phyloP scores from a whole-genome alignment of 2,329 filamentous ascomycete genomes.

The Cadophora luteo-olivacea region DNA sequence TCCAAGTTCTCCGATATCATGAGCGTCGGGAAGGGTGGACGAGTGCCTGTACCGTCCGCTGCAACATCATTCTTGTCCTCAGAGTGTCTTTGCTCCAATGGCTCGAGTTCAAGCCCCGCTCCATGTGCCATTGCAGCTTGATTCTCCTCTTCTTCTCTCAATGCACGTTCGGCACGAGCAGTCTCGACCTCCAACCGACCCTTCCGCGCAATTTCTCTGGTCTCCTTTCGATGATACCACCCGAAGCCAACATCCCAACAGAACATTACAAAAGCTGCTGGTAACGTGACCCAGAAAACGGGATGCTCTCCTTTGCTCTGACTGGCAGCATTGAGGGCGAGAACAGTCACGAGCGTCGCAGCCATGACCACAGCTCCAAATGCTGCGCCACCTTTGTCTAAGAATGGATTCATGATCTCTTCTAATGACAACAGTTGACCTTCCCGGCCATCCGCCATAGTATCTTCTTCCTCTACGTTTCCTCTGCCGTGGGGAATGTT shows the following conservation, averaged over 20 bases:
- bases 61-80: neutral
- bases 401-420: conserved; percentile 77
- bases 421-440: conserved; percentile 66
- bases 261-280: conserved; percentile 72
- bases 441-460: conserved; percentile 54
- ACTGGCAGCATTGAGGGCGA: conserved; percentile 69
- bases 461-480: conserved; percentile 57
- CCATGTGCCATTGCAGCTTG: conserved; percentile 60
- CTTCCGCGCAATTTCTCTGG: conserved; percentile 64
- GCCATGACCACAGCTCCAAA: conserved; percentile 73
- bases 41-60: neutral
- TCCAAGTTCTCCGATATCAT: conserved; percentile 44
- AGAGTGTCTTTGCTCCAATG: neutral
- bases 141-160: conserved; percentile 53
- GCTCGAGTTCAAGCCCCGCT: neutral
- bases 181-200: conserved; percentile 57
- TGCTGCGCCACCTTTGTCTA: conserved; percentile 69
- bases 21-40: neutral
- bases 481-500: conserved; percentile 72
- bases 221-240: conserved; percentile 68
- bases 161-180: conserved; percentile 47
- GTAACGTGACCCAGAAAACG: conserved; percentile 73
- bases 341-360: conserved; percentile 67
- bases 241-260: conserved; percentile 70
- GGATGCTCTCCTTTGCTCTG: conserved; percentile 56